Base-by-base conservation (phyloP, 2,329 filamentous ascomycete species). In the Trichoderma arundinaceum region DNA sequence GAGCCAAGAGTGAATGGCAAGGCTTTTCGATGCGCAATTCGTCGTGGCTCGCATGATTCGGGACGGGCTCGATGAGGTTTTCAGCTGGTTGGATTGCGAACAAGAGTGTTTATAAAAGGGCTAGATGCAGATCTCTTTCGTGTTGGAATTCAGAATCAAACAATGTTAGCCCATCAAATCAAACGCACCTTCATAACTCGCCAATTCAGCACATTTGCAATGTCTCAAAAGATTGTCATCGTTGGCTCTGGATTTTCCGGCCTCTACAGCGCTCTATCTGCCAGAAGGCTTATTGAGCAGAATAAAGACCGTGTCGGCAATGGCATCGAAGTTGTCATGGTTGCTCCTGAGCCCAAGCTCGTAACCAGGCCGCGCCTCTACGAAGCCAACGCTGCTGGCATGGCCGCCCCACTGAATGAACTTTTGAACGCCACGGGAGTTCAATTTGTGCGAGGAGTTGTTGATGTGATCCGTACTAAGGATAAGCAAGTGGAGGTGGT, bases 231-330 rank as follows among this genome's bases (percentile, higher is more conserved):
- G 6, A 62, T 62, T 5, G 58, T 54, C 33, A 57, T 64, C 17
- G n/a, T 78, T 35, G 76, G 77, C 2, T 67, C 76, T n/a, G 76
- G 77, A 0, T 78, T 79, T 52, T 74, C 75, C 22, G 77, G 77
- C 9, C 58, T 78, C 2, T 77, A 75, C 75, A 78, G 76, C 41
- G 77, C 77, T 7, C 69, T 79, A 1, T 68, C 75, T 6, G 77
- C 77, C 28, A 71, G 71, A 53, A 73, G 76, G 2, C 73, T 78
- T 12, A 69, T 76, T 12, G 68, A 69, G 8, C 67, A 74, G 15
- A 52, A 59, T 12, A 61, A 60, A n/a, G 54, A 38, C 44, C 17
- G 35, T 13, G 8, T 46, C 10, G 38, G 53, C 33, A 64, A 58
- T 5, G 65, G 69, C 10, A 66, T 77, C 35, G 68, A 76, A 22